These are phyloP conservation scores for Tulasnella sp. DNA, from an alignment of 768 basidiomycete species.

Conservation along the genomic window DNA sequence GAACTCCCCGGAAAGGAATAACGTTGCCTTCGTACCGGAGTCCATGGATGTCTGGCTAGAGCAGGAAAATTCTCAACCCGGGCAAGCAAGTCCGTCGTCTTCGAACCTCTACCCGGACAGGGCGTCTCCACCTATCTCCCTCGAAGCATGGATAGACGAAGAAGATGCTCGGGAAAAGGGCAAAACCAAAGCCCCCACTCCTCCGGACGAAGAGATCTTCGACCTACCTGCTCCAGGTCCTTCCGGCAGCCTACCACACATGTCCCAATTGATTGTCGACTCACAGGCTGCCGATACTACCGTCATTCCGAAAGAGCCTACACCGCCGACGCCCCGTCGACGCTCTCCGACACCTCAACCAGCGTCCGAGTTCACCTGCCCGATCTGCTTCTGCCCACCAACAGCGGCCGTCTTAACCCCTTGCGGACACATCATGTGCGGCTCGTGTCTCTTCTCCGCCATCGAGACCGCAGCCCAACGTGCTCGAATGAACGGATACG, in stretches of 20 bases:
- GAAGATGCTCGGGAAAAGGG: neutral
- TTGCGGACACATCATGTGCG: slow-evolving; percentile 72
- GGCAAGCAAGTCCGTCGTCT: neutral
- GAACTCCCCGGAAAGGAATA: neutral
- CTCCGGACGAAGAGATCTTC: neutral
- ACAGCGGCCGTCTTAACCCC: slow-evolving; percentile 66
- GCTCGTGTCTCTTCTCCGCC: slow-evolving; percentile 61
- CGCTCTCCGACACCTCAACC: neutral
- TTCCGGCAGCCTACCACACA: neutral
- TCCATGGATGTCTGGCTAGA: neutral
- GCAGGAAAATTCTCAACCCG: neutral
- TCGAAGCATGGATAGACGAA: neutral
- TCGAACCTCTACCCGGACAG: neutral
- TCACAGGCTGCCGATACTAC: neutral
- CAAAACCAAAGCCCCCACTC: neutral
- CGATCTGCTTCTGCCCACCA: slow-evolving; percentile 68
- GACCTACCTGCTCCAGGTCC: neutral
- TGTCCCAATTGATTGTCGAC: neutral
- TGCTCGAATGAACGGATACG: slow-evolving; percentile 21
- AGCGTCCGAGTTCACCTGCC: slow-evolving; percentile 44
- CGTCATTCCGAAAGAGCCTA: neutral
- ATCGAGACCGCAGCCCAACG: slow-evolving; percentile 52
- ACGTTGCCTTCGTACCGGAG: neutral
- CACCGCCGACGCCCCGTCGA: neutral
- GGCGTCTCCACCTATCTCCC: neutral